These are phyloP conservation scores for Coleophoma eucalyptorum DNA, from an alignment of 2,329 filamentous ascomycete species.

Conservation along the genomic window DNA sequence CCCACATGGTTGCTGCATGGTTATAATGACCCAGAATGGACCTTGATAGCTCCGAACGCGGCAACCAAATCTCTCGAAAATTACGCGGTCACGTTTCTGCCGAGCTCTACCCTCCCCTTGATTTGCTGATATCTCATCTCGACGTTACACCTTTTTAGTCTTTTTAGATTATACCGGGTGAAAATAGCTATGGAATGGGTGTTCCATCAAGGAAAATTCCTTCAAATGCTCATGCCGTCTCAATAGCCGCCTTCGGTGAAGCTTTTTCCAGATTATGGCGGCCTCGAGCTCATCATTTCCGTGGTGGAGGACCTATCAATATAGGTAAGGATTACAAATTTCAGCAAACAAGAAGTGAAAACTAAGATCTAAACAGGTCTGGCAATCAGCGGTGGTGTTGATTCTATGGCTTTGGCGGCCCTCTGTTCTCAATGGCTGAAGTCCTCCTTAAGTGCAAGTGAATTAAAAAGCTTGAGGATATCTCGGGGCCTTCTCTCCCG, in stretches of 20 bases:
- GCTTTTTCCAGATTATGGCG: constrained; percentile 2
- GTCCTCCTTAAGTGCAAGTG: background rate
- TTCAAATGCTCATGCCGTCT: background rate
- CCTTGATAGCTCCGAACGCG: background rate
- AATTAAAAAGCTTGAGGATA: constrained; percentile 4
- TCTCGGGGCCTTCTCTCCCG: constrained; percentile 39
- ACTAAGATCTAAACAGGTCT: constrained; percentile 45
- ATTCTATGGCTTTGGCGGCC: constrained; percentile 93
- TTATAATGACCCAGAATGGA: background rate
- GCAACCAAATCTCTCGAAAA: background rate
- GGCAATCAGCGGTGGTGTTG: constrained; percentile 87
- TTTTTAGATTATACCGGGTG: too few relatives aligned
- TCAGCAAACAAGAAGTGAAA: too few relatives aligned
- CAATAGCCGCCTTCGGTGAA: background rate
- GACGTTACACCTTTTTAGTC: too few relatives aligned
- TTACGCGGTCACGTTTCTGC: too few relatives aligned
- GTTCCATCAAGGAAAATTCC: background rate
- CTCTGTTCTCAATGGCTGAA: constrained; percentile 52
- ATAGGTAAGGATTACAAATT: background rate
- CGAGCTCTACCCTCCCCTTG: background rate
- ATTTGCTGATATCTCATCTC: background rate
- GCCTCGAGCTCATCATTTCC: background rate
- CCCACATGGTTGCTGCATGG: constrained; percentile 15
- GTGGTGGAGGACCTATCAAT: too few relatives aligned
- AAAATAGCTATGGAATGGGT: too few relatives aligned